Evolutionary conservation across 768 basidiomycete species (phyloP), one percentile per base, ranked within the genome.

Genomic region (Pleurotus citrinopileatus): DNA sequence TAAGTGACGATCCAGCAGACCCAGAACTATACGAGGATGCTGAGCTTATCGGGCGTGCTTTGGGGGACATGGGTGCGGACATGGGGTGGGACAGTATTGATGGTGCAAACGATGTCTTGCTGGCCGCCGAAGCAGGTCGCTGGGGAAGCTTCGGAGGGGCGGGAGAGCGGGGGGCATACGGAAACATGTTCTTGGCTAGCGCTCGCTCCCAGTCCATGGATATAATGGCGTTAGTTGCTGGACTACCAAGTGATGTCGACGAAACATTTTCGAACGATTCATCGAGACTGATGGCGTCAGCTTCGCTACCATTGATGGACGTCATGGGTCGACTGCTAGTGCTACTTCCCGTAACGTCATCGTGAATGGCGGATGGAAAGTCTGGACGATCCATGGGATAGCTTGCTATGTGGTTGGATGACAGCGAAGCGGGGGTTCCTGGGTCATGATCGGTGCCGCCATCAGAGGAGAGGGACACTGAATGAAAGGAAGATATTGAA

Each of bases 401-500:
- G 1, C 80, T 79, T 15, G 76, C 68, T 26, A 75, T 73, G 63
- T 71, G 69, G 53, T 74, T 70, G 42, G 74, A 61, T 19, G 48
- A 51, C 60, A 70, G 73, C 65, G 73, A 75, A 25, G 67, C 70
- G 8, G 74, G 73, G 1, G 71, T 73, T 55, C 69, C 70, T 15
- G 73, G 66, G 55, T 75, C 73, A 26, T 74, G 73, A 57, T 86
- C 42, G 23, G 37, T 54, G 15, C 58, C 55, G 12, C 58, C 58
- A 46, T 59, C 84, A 5, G 86, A 87, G 1, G 89, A 91, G 15
- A 91, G 76, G 1, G 89, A 91, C 22, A 91, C 86, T 2, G 89
- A 90, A 60, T 90, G 88, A 57, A 92, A 90, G 25, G 89, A 91
- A 2, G 89, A 91, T 34, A 89, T 79, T 44, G 89, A 91, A 1